These are phyloP conservation scores for Lentinula aciculospora DNA, from an alignment of 768 basidiomycete genomes.

Conservation along the genomic window DNA sequence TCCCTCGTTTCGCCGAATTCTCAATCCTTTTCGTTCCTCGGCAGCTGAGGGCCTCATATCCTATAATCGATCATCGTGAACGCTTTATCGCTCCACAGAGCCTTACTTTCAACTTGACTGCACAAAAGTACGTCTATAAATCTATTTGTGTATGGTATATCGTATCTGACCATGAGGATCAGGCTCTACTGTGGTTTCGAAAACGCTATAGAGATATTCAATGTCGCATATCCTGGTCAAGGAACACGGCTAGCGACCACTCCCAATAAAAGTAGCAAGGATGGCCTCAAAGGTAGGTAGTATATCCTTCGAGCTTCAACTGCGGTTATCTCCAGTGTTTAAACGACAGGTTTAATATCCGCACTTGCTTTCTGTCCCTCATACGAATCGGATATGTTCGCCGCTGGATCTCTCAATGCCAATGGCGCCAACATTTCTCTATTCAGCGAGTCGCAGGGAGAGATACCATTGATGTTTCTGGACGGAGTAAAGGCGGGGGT, in stretches of 20 bases:
- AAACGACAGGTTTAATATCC: conserved; percentile 88
- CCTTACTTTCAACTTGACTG: conserved; percentile 69
- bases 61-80: conserved; percentile 91
- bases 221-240: conserved; percentile 66
- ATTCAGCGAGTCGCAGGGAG: conserved; percentile 43
- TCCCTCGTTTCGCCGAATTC: not conserved
- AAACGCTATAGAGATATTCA: conserved; percentile 82
- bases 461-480: conserved; percentile 1
- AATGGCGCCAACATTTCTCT: conserved; percentile 55
- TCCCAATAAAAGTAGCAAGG: conserved; percentile 70
- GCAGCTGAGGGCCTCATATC: conserved; percentile 87
- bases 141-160: not conserved
- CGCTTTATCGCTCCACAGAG: conserved; percentile 83
- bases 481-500: conserved; percentile 31
- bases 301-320: no score
- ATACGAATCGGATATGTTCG: conserved; percentile 61
- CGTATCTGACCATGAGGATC: not conserved
- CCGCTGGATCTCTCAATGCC: conserved; percentile 70
- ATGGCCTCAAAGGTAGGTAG: conserved; percentile 76
- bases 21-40: not conserved
- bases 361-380: conserved; percentile 70
- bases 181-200: conserved; percentile 88
- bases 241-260: conserved; percentile 67
- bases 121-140: conserved; percentile 48
- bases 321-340: not conserved